A percentile compares a stretch with the other conserved stretches of the same genome.
These are phyloP conservation scores for Rhodomyrtus tomentosa DNA, from an alignment of 345 rosid genomes.

Conservation along the genomic window DNA sequence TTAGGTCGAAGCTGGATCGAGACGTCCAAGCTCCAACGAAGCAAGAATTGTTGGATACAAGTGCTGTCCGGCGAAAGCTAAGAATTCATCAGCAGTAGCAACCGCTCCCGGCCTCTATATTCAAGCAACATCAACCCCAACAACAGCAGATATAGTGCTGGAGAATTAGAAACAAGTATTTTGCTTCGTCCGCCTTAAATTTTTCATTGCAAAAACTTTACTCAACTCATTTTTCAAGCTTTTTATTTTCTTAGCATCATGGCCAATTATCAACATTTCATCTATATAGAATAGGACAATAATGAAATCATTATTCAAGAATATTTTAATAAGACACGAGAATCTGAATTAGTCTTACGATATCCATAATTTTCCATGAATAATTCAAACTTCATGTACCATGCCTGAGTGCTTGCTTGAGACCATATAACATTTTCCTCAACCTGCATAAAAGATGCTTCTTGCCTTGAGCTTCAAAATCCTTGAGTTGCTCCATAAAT, in stretches of 20 bases:
- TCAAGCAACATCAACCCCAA: background rate
- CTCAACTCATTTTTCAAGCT: background rate
- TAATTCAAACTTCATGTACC: too few relatives aligned
- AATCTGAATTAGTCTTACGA: too few relatives aligned
- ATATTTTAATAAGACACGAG: too few relatives aligned
- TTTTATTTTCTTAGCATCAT: background rate
- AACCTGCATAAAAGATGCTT: too few relatives aligned
- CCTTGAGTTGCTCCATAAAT: too few relatives aligned
- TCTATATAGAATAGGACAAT: background rate
- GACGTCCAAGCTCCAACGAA: background rate
- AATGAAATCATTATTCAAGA: too few relatives aligned
- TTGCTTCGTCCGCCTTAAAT: background rate
- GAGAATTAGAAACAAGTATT: background rate
- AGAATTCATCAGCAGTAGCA: background rate
- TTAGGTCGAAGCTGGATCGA: background rate
- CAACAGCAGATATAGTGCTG: background rate
- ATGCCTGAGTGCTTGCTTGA: too few relatives aligned
- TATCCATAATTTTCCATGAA: too few relatives aligned
- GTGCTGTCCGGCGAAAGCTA: background rate
- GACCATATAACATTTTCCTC: too few relatives aligned
- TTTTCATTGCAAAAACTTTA: background rate
- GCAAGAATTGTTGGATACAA: background rate
- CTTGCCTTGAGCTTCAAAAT: too few relatives aligned
- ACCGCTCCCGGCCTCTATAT: background rate
- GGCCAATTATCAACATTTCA: background rate